Percentiles rank a stretch among this genome's conserved stretches.
Conservation (phyloP, 164 flowering plant species). For the Vitis riparia region DNA sequence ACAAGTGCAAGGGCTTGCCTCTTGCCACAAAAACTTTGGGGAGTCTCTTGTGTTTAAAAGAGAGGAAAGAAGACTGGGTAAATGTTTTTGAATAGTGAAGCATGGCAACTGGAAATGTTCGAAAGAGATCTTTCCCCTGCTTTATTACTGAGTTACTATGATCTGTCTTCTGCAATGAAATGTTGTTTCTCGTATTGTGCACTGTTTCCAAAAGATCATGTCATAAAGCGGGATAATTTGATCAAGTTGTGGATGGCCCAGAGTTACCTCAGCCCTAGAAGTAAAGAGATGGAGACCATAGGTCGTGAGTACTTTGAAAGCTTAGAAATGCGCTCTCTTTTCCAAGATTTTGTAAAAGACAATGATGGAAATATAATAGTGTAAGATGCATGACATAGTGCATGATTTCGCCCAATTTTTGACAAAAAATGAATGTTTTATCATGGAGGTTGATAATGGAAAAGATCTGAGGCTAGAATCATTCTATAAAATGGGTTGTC, state of each 20-base stretch:
- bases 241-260: not conserved
- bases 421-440: too few species aligned
- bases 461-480: too few species aligned
- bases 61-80: not conserved
- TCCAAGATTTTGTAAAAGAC: not conserved
- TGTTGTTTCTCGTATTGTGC: slow-evolving; percentile 5
- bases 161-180: not conserved
- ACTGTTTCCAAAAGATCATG: not conserved
- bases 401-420: too few species aligned
- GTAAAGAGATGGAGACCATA: not conserved
- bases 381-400: too few species aligned
- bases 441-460: too few species aligned
- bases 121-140: not conserved
- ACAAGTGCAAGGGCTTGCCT: too few species aligned
- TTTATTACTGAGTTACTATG: too few species aligned
- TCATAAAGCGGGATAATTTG: not conserved
- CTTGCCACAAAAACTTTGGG: too few species aligned
- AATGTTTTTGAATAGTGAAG: not conserved
- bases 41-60: too few species aligned
- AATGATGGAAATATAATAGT: too few species aligned
- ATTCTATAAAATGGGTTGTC: too few species aligned
- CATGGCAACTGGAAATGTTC: not conserved
- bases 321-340: not conserved
- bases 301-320: not conserved
- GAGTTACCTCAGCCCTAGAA: not conserved